Conservation (phyloP, 768 basidiomycete genomes). For the Tremella yokohamensis region DNA sequence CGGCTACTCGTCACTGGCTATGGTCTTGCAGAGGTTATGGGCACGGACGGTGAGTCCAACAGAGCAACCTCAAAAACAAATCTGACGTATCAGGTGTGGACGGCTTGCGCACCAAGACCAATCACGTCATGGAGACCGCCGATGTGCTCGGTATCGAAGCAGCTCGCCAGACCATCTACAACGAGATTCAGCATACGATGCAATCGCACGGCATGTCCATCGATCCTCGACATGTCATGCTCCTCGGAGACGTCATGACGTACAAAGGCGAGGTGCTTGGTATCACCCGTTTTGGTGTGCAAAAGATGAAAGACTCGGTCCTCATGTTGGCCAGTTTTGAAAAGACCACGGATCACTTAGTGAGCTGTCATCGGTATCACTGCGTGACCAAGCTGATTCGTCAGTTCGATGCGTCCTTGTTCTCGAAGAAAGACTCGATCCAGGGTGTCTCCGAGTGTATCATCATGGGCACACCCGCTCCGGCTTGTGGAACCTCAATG, state of each 20-base stretch:
- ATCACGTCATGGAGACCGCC: constrained; percentile 94
- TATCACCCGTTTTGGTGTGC: constrained; percentile 97
- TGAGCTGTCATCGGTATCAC: constrained; percentile 17
- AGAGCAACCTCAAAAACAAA: not conserved
- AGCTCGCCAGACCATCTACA: constrained; percentile 86
- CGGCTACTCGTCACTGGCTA: constrained; percentile 95
- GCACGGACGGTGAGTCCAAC: constrained; percentile 69
- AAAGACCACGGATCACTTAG: constrained; percentile 95
- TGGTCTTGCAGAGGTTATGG: constrained; percentile 94
- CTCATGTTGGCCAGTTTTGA: constrained; percentile 99
- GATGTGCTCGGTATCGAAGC: constrained; percentile 98
- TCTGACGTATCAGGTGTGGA: constrained; percentile 66
- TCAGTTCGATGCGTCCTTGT: constrained; percentile 88
- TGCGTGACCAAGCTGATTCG: not conserved
- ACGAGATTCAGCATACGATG: constrained; percentile 98
- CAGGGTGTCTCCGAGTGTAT: constrained; percentile 98
- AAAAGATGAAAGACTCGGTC: constrained; percentile 96
- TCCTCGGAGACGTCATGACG: constrained; percentile 96
- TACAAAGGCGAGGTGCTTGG: constrained; percentile 99
- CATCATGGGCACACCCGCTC: constrained; percentile 96
- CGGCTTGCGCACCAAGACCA: constrained; percentile 86
- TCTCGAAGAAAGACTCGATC: constrained; percentile 90
- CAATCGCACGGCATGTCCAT: constrained; percentile 95
- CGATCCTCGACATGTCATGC: constrained; percentile 96
- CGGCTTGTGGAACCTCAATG: constrained; percentile 92